A percentile compares a stretch with the other conserved stretches of the same genome.
Conservation (phyloP, 371 early-diverging fungal species). For the Pancytospora epiphaga region DNA sequence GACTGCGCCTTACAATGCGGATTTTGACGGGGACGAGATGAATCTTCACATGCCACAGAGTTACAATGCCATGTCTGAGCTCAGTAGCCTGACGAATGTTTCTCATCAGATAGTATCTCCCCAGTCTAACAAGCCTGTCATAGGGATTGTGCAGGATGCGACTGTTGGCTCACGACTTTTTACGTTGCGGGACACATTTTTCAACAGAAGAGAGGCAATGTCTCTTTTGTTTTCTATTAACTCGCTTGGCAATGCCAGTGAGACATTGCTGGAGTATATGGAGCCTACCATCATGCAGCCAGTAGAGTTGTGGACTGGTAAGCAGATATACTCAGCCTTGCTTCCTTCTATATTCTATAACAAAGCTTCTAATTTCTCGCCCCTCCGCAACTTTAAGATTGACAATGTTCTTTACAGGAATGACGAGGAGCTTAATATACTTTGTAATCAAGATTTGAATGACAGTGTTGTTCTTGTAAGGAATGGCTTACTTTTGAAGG, state of each 20-base stretch:
- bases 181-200: conserved; percentile 81
- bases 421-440: neutral
- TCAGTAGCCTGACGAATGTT: conserved; percentile 86
- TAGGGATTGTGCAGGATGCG: conserved; percentile 99
- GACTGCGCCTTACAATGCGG: conserved; percentile 98
- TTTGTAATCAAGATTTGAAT: conserved; percentile 24
- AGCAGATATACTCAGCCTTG: conserved; percentile 82
- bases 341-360: conserved; percentile 69
- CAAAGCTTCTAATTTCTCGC: conserved; percentile 63
- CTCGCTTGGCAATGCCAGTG: conserved; percentile 80
- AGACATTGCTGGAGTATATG: conserved; percentile 62
- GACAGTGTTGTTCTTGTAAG: conserved; percentile 70
- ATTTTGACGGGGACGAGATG: conserved; percentile 99
- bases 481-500: conserved; percentile 79
- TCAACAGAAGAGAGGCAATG: conserved; percentile 80
- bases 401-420: too few species aligned
- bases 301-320: conserved; percentile 88
- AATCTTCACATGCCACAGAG: conserved; percentile 97
- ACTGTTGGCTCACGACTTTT: conserved; percentile 87
- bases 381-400: neutral
- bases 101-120: conserved; percentile 92
- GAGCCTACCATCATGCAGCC: conserved; percentile 86
- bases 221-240: conserved; percentile 61
- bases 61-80: conserved; percentile 79
- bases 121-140: conserved; percentile 90